Percentiles rank a stretch among this genome's conserved stretches.
Conservation (phyloP, 495 filamentous ascomycete genomes). For the Aspergillus funiculosus region DNA sequence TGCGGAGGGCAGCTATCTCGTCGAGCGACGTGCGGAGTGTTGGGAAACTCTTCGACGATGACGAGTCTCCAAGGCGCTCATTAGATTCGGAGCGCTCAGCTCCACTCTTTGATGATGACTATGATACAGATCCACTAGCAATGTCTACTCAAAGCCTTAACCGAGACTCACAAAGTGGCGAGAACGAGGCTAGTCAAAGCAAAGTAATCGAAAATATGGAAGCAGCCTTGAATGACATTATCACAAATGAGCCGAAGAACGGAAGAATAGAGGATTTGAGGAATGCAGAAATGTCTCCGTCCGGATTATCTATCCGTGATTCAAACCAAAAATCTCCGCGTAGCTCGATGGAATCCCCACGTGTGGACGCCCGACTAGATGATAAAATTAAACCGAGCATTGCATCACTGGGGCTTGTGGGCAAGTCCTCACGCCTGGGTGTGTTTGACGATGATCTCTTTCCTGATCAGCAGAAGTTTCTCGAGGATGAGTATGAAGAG, state of each 20-base stretch:
- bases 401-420: constrained; percentile 84
- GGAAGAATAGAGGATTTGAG: constrained; percentile 59
- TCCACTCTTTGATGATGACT: constrained; percentile 60
- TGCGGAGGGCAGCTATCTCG: constrained; percentile 54
- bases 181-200: constrained; percentile 40
- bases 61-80: constrained; percentile 48
- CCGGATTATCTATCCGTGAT: constrained; percentile 47
- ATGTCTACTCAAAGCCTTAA: constrained; percentile 54
- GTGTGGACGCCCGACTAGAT: constrained; percentile 31
- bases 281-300: constrained; percentile 51
- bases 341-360: constrained; percentile 52
- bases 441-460: constrained; percentile 97
- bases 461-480: constrained; percentile 78
- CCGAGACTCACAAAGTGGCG: constrained; percentile 45
- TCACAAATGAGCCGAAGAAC: constrained; percentile 67
- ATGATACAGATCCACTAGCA: constrained; percentile 57
- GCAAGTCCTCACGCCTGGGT: constrained; percentile 68
- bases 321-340: constrained; percentile 45
- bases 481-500: constrained; percentile 80
- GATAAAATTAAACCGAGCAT: constrained; percentile 74
- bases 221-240: constrained; percentile 87
- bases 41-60: constrained; percentile 41
- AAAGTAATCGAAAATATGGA: constrained; percentile 87
- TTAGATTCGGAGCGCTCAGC: constrained; percentile 51
- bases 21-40: constrained; percentile 48